Evolutionary conservation across 495 filamentous ascomycete species (phyloP).

Genomic region (Penicillium steckii): DNA sequence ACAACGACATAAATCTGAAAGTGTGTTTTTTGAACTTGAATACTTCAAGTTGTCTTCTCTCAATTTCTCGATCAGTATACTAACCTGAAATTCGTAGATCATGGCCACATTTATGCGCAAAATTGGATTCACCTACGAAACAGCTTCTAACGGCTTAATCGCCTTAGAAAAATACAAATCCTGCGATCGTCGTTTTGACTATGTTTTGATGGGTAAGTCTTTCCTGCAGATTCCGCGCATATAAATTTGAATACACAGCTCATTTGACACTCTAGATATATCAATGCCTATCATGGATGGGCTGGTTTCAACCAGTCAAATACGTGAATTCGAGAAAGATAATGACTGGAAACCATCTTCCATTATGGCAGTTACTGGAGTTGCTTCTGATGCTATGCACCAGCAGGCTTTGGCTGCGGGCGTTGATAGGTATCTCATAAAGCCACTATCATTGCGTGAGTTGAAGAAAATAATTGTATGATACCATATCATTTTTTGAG

Average conservation of each 20-base stretch:
- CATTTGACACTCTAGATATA: slow-evolving; percentile 41
- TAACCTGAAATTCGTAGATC: slow-evolving; percentile 19
- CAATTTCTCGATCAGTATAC: neutral
- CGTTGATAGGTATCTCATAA: slow-evolving; percentile 49
- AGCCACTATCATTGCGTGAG: slow-evolving; percentile 44
- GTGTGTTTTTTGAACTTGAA: no score
- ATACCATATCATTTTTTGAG: slow-evolving; percentile 12
- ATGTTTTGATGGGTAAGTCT: slow-evolving; percentile 56
- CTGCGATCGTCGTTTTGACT: slow-evolving; percentile 35
- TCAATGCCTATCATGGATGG: slow-evolving; percentile 69
- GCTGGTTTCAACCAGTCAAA: slow-evolving; percentile 55
- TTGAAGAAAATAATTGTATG: slow-evolving; percentile 35
- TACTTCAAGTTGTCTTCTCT: no score
- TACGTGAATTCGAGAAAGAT: slow-evolving; percentile 50
- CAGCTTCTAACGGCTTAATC: slow-evolving; percentile 57
- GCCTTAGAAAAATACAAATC: slow-evolving; percentile 54
- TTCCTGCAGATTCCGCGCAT: no score
- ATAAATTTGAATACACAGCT: no score
- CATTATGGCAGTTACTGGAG: slow-evolving; percentile 51
- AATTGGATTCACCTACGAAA: slow-evolving; percentile 46
- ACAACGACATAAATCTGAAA: slow-evolving; percentile 51
- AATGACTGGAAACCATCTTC: slow-evolving; percentile 18
- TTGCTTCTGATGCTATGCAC: slow-evolving; percentile 42
- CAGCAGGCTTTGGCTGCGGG: slow-evolving; percentile 42
- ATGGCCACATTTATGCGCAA: slow-evolving; percentile 56